These are phyloP conservation scores for Fusarium drepaniforme DNA, from an alignment of 2,329 filamentous ascomycete species.

Conservation along the genomic window DNA sequence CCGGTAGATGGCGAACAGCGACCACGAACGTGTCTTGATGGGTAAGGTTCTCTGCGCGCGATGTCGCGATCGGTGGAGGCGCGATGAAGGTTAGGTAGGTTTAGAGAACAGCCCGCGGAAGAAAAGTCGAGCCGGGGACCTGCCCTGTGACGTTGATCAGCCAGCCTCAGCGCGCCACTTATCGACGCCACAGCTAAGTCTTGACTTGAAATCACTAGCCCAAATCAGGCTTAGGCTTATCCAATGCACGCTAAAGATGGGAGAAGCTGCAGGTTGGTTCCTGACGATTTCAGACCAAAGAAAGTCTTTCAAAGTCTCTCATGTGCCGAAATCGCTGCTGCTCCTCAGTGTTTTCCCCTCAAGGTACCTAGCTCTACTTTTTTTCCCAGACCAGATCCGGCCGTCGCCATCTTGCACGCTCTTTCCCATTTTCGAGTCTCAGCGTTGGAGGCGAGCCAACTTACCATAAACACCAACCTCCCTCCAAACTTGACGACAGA, in stretches of 20 bases:
- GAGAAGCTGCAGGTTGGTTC: constrained; percentile 19
- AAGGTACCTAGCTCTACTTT: constrained; percentile 13
- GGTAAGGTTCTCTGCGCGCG: constrained; percentile 20
- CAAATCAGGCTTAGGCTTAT: constrained; percentile 14
- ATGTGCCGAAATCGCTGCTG: neutral
- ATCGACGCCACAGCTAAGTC: constrained; percentile 27
- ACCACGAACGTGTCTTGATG: constrained; percentile 20
- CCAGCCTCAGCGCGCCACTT: constrained; percentile 14
- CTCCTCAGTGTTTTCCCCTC: neutral
- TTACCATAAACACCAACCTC: constrained; percentile 32
- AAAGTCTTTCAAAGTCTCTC: constrained; percentile 7
- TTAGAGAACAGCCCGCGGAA: constrained; percentile 19
- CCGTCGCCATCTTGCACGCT: constrained; percentile 28
- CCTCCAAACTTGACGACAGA: constrained; percentile 3
- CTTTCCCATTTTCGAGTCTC: constrained; percentile 32
- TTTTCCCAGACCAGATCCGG: constrained; percentile 9
- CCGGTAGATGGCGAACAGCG: constrained; percentile 20
- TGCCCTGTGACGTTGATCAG: constrained; percentile 10
- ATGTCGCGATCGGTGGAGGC: constrained; percentile 26
- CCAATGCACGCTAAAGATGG: constrained; percentile 9
- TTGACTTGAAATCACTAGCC: neutral
- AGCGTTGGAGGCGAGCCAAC: constrained; percentile 28
- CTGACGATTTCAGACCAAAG: constrained; percentile 11
- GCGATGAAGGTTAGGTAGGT: constrained; percentile 11
- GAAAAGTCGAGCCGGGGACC: constrained; percentile 35